phyloP scores from a whole-genome alignment of 202 grass and related monocot genomes.

The Digitaria exilis region DNA sequence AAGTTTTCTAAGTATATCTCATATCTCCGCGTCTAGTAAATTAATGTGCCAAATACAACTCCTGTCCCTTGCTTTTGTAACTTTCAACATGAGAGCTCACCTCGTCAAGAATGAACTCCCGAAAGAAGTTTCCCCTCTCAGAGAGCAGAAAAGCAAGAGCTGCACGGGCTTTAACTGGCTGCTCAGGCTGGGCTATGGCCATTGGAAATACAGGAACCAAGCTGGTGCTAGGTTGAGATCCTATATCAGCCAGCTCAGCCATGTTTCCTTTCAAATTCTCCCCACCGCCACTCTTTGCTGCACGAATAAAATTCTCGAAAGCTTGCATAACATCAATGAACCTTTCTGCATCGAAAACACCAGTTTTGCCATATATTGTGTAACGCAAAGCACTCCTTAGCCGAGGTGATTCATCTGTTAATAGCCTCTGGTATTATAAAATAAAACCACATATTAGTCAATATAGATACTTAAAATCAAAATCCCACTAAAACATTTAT shows the following conservation, averaged over 20 bases:
- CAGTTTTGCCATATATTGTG: constrained; percentile 92
- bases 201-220: constrained; percentile 76
- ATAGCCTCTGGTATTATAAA: constrained; percentile 65
- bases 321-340: constrained; percentile 99
- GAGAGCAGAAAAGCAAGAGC: constrained; percentile 87
- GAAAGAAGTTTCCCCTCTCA: constrained; percentile 89
- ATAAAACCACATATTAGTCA: constrained; percentile 36
- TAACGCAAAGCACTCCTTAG: constrained; percentile 85
- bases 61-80: neutral
- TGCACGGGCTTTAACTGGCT: constrained; percentile 73
- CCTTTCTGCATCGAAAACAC: constrained; percentile 92
- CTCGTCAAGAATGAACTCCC: constrained; percentile 98
- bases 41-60: neutral
- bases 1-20: neutral
- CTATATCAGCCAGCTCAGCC: constrained; percentile 82
- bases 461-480: constrained; percentile 12
- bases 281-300: constrained; percentile 92
- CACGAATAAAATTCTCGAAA: constrained; percentile 91
- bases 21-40: neutral
- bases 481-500: neutral
- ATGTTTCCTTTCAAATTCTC: constrained; percentile 88
- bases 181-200: constrained; percentile 51
- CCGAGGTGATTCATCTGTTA: constrained; percentile 95
- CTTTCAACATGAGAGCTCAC: constrained; percentile 42
- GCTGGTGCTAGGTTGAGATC: constrained; percentile 61